These are phyloP conservation scores for Albugo laibachii DNA, from an alignment of 352 stramenopile species.

Conservation along the genomic window DNA sequence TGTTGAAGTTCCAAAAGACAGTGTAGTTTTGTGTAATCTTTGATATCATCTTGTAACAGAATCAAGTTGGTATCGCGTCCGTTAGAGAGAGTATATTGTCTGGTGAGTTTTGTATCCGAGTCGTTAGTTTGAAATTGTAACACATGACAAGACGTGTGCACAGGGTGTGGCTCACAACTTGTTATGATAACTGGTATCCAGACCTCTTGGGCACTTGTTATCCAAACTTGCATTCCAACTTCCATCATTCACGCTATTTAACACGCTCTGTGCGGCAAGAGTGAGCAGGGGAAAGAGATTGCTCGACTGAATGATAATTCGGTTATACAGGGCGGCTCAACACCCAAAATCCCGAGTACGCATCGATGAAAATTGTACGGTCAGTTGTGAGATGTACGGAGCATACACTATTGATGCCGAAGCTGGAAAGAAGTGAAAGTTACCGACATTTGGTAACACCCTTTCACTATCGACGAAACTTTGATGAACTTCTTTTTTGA, in stretches of 20 bases:
- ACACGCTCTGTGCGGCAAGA: too few relatives aligned
- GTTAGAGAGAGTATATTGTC: background rate
- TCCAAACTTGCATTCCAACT: conserved; percentile 64
- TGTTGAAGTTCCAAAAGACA: conserved; percentile 67
- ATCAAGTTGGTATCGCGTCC: conserved; percentile 6
- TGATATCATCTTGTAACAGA: background rate
- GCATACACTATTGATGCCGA: too few relatives aligned
- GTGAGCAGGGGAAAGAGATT: too few relatives aligned
- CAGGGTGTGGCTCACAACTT: conserved; percentile 24
- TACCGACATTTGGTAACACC: too few relatives aligned
- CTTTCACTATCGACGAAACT: too few relatives aligned
- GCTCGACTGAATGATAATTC: too few relatives aligned
- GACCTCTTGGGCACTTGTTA: conserved; percentile 35
- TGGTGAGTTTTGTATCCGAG: background rate
- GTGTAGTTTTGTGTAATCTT: conserved; percentile 10
- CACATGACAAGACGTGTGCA: background rate
- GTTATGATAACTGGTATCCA: conserved; percentile 50
- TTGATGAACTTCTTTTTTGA: too few relatives aligned
- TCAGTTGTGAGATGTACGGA: too few relatives aligned
- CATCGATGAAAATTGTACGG: too few relatives aligned
- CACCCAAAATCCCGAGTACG: too few relatives aligned
- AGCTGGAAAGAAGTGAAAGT: too few relatives aligned
- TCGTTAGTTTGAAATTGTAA: background rate
- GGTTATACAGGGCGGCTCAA: too few relatives aligned
- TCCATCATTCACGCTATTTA: conserved; percentile 23